Conservation (phyloP, 345 rosid genomes). For the Garcia nutans region DNA sequence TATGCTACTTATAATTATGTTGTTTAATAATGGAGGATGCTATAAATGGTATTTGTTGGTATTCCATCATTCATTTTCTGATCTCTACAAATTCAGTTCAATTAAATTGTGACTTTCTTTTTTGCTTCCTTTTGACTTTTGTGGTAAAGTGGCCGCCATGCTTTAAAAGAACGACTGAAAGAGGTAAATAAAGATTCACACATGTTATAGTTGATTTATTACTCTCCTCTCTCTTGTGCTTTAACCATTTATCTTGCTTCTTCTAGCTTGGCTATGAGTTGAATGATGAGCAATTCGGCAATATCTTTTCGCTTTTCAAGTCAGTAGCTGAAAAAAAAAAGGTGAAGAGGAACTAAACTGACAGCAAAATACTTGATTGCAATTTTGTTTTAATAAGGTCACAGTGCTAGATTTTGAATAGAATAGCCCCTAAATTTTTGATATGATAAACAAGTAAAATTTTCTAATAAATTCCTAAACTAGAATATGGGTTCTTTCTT, state of each 20-base stretch:
- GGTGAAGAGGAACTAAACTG: constrained; percentile 34
- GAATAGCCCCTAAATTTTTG: no score
- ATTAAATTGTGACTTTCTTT: not conserved
- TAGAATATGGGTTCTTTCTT: no score
- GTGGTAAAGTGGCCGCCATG: constrained; percentile 80
- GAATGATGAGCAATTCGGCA: constrained; percentile 66
- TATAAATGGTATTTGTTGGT: not conserved
- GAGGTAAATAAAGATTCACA: constrained; percentile 51
- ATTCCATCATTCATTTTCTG: not conserved
- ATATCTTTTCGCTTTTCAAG: constrained; percentile 86
- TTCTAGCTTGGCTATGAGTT: constrained; percentile 83
- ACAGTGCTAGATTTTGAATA: no score
- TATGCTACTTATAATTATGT: not conserved
- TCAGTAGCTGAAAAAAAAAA: constrained; percentile 86
- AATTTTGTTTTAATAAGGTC: no score
- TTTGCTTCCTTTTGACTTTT: not conserved
- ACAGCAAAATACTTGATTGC: no score
- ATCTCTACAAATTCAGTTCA: not conserved
- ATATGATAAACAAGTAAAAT: no score
- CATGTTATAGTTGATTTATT: constrained; percentile 5
- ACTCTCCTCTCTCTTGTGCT: not conserved
- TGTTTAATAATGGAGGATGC: not conserved
- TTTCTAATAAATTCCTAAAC: no score
- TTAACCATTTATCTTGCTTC: constrained; percentile 13
- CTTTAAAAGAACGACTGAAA: constrained; percentile 63